phyloP scores from a whole-genome alignment of 2,329 filamentous ascomycete genomes.

The Pseudogymnoascus sp. region DNA sequence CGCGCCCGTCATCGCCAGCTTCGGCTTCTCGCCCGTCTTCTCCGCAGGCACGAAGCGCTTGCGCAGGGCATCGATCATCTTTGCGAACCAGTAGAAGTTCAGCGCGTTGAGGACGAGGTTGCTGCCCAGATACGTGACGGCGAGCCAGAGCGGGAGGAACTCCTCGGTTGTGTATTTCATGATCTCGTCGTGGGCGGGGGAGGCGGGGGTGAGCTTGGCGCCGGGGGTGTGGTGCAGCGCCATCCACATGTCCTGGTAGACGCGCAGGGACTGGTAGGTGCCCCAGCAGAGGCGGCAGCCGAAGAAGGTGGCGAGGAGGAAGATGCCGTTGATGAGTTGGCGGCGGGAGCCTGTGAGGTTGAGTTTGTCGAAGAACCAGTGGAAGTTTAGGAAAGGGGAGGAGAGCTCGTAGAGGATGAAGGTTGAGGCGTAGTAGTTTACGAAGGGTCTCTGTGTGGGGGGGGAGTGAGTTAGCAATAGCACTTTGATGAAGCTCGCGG shows the following conservation, averaged over 20 bases:
- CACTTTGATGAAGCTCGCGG: not conserved
- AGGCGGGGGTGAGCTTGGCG: constrained; percentile 18
- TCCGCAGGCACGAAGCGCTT: constrained; percentile 60
- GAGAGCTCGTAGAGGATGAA: constrained; percentile 87
- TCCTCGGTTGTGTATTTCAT: constrained; percentile 44
- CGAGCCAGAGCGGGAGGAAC: constrained; percentile 62
- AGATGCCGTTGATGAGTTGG: constrained; percentile 70
- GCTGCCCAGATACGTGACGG: constrained; percentile 55
- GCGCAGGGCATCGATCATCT: constrained; percentile 73
- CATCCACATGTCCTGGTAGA: constrained; percentile 62
- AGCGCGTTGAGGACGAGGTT: constrained; percentile 67
- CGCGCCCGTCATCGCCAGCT: constrained; percentile 19
- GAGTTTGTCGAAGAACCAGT: constrained; percentile 89
- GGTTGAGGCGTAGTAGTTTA: constrained; percentile 71
- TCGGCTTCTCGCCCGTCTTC: constrained; percentile 24
- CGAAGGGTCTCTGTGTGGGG: constrained; percentile 58
- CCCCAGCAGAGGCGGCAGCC: constrained; percentile 70
- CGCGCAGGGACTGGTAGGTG: constrained; percentile 59
- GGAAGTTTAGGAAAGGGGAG: constrained; percentile 76
- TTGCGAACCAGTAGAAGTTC: constrained; percentile 80
- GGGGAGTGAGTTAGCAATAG: not conserved
- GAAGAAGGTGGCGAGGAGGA: constrained; percentile 67
- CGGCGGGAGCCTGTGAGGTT: constrained; percentile 64
- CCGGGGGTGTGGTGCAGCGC: constrained; percentile 41
- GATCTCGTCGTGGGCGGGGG: constrained; percentile 28